phyloP scores from a whole-genome alignment of 306 rosid species.

The Prinsepia uniflora region DNA sequence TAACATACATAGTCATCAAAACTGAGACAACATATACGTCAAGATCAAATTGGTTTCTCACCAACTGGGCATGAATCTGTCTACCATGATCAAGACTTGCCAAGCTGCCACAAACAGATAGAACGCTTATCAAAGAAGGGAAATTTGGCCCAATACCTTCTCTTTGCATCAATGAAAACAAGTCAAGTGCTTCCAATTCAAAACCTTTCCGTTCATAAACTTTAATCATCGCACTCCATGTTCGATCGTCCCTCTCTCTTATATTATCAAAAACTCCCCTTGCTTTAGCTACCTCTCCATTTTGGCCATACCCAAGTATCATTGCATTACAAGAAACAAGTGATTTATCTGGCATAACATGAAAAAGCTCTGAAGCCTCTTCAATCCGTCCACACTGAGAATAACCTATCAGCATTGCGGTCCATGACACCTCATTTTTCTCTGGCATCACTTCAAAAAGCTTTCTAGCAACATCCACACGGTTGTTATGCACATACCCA shows the following conservation, averaged over 20 bases:
- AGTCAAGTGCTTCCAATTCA: neutral
- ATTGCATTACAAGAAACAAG: neutral
- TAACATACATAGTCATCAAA: slow-evolving; percentile 1
- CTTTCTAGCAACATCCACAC: neutral
- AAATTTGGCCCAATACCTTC: neutral
- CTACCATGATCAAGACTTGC: neutral
- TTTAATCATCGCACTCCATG: neutral
- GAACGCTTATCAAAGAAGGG: slow-evolving; percentile 5
- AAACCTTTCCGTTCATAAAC: neutral
- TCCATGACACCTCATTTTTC: neutral
- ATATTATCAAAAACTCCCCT: neutral
- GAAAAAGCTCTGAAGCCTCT: neutral
- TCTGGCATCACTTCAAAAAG: slow-evolving; percentile 2
- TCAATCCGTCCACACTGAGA: neutral
- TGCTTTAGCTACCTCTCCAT: neutral
- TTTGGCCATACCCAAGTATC: neutral
- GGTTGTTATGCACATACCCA: neutral
- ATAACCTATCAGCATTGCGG: neutral
- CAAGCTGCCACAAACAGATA: neutral
- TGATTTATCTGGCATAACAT: neutral
- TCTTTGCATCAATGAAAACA: slow-evolving; percentile 5
- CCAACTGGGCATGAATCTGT: slow-evolving; percentile 1
- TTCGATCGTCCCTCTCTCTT: neutral
- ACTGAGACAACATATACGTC: neutral
- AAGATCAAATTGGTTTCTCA: neutral